Percentiles rank a stretch among this genome's conserved stretches.
Evolutionary conservation across 2,329 filamentous ascomycete species (phyloP).

Genomic region (Bertia moriformis): DNA sequence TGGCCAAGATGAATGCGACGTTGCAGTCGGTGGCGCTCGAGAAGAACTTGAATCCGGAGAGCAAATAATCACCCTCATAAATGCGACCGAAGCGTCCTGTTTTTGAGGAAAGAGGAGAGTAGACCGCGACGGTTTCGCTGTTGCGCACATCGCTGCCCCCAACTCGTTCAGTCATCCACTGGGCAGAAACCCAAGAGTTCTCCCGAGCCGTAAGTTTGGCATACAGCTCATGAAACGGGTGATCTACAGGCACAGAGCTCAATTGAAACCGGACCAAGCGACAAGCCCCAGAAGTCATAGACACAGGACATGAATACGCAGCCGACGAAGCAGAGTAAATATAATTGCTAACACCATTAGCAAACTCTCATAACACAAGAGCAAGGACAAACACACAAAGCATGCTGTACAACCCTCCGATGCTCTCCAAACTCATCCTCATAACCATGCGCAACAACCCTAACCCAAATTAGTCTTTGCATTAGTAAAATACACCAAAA

Average conservation of each 20-base stretch:
- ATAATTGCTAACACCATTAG: conserved; percentile 15
- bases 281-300: conserved; percentile 30
- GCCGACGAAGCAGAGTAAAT: conserved; percentile 29
- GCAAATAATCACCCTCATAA: conserved; percentile 4
- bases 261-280: conserved; percentile 8
- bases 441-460: conserved; percentile 24
- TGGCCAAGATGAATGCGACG: conserved; percentile 4
- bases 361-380: not conserved
- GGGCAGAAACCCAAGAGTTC: conserved; percentile 32
- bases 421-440: conserved; percentile 18
- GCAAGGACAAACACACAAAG: conserved; percentile 9
- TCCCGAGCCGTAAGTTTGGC: conserved; percentile 21
- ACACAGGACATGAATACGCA: conserved; percentile 31
- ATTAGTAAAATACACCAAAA: not conserved
- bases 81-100: conserved; percentile 2
- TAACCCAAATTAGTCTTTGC: not conserved
- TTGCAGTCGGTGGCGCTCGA: conserved; percentile 3
- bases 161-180: conserved; percentile 40
- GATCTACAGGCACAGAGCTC: conserved; percentile 3
- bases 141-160: conserved; percentile 35
- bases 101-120: conserved; percentile 5
- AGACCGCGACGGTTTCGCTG: conserved; percentile 28
- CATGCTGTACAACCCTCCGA: conserved; percentile 25
- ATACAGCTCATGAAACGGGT: conserved; percentile 17
- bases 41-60: conserved; percentile 5